phyloP scores from a whole-genome alignment of 139 green algal species.

The Chlorella sp. region DNA sequence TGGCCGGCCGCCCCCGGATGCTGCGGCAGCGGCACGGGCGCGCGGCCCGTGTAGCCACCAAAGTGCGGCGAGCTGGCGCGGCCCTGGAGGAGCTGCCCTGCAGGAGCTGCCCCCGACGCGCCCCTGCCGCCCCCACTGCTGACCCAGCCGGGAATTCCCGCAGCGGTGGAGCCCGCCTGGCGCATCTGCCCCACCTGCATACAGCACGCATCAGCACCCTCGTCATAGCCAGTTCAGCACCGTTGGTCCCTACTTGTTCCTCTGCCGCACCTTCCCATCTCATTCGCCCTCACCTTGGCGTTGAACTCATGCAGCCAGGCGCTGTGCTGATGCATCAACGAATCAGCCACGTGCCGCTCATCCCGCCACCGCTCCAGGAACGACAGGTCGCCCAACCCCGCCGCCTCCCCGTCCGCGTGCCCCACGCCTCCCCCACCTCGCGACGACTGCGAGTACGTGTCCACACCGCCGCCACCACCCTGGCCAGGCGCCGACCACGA shows the following conservation, averaged over 20 bases:
- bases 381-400: no score
- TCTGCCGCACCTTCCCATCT: background rate
- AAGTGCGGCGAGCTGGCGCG: background rate
- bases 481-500: no score
- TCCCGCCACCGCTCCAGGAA: constrained; percentile 14
- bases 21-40: no score
- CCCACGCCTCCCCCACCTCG: no score
- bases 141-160: background rate
- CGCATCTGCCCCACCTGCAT: background rate
- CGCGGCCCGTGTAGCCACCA: background rate
- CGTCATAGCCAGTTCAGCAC: no score
- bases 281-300: constrained; percentile 8
- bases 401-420: background rate
- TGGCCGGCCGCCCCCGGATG: no score
- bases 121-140: background rate
- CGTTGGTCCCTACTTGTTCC: no score
- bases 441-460: background rate
- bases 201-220: no score
- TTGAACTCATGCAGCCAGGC: constrained; percentile 12
- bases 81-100: background rate
- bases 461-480: no score
- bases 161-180: background rate
- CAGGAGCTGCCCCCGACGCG: background rate
- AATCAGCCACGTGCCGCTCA: constrained; percentile 14
- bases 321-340: constrained; percentile 17